Base-by-base conservation (phyloP, 495 filamentous ascomycete species). In the Annulohypoxylon nitens region DNA sequence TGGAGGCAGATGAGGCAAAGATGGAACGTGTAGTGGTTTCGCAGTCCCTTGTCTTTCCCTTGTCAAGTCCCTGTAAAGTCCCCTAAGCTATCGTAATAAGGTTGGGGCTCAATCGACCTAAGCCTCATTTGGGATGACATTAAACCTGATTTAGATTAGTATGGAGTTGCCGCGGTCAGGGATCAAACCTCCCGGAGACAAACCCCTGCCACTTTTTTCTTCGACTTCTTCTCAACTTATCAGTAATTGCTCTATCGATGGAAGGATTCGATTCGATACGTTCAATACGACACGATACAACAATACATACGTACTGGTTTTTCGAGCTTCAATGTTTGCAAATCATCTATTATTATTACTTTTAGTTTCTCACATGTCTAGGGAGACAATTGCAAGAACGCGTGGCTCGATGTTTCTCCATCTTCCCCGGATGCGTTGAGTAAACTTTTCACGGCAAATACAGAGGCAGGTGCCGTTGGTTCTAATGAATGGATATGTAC, bases 11-110 rank as follows among this genome's bases (percentile, higher is more conserved):
- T 81, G 79, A 81, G 76, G 79, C 79, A 79, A 61, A 75, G 74
- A 72, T 81, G 79, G 71, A 78, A 81, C 77, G 69, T 34, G 74
- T 65, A 70, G 65, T 65, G 67, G 79, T 81, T 81, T 81, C 78
- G 78, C 55, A 71, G 63, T 65, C 64, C 73, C 69, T 73, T 59
- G 75, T 30, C 30, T 30, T 30, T 30, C 30, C 30, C 30, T 30
- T 30, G 30, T 30, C 30, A 30, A 30, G 30, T 30, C 73, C 69
- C 70, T 54, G 75, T 67, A 53, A 43, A 37, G 66, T 70, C 64
- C 73, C 70, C 69, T 73, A 70, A 78, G 57, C 65, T 70, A 70
- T 72, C 67, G 57, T 41, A 75, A 76, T 74, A 73, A 72, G 68
- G 50, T 61, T 71, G 75, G 64, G 64, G 67, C 69, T 68, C 70